Percentiles rank a stretch among this genome's conserved stretches.
These are phyloP conservation scores for Ormosia emarginata DNA, from an alignment of 306 rosid genomes.

Conservation along the genomic window DNA sequence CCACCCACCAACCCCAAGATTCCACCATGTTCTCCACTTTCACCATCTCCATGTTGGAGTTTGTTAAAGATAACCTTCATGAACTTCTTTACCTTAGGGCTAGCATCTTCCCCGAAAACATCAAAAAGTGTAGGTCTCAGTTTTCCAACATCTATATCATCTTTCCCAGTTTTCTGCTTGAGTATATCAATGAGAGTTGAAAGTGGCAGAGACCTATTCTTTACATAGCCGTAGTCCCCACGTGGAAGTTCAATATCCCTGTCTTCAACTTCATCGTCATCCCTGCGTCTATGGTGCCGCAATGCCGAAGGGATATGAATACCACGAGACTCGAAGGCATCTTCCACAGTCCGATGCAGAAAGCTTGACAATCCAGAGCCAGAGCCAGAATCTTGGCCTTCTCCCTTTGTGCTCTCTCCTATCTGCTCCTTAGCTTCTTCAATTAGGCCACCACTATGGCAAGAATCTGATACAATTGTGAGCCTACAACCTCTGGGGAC, in stretches of 20 bases:
- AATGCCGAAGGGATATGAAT: constrained; percentile 57
- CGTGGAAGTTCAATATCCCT: constrained; percentile 46
- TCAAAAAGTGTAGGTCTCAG: constrained; percentile 88
- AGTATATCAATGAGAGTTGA: constrained; percentile 82
- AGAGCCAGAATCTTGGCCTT: constrained; percentile 24
- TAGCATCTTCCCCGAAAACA: constrained; percentile 88
- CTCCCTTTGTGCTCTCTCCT: constrained; percentile 70
- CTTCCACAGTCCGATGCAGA: constrained; percentile 49
- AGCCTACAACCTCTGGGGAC: constrained; percentile 62
- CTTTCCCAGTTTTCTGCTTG: constrained; percentile 89
- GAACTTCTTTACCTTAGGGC: constrained; percentile 98
- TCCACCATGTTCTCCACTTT: constrained; percentile 43
- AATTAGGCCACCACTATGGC: constrained; percentile 89
- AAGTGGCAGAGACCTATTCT: constrained; percentile 66
- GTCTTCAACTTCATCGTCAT: constrained; percentile 32
- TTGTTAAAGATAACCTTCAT: constrained; percentile 69
- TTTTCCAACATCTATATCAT: constrained; percentile 85
- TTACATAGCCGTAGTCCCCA: constrained; percentile 49
- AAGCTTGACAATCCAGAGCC: constrained; percentile 61
- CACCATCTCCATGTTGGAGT: constrained; percentile 43
- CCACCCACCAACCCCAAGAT: constrained; percentile 76
- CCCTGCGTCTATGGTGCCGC: constrained; percentile 24
- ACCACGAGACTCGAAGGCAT: constrained; percentile 69
- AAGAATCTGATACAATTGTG: constrained; percentile 89
- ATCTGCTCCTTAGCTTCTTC: constrained; percentile 77